Base-by-base conservation (phyloP, 2,329 filamentous ascomycete species). In the Thermothelomyces thermophilus region DNA sequence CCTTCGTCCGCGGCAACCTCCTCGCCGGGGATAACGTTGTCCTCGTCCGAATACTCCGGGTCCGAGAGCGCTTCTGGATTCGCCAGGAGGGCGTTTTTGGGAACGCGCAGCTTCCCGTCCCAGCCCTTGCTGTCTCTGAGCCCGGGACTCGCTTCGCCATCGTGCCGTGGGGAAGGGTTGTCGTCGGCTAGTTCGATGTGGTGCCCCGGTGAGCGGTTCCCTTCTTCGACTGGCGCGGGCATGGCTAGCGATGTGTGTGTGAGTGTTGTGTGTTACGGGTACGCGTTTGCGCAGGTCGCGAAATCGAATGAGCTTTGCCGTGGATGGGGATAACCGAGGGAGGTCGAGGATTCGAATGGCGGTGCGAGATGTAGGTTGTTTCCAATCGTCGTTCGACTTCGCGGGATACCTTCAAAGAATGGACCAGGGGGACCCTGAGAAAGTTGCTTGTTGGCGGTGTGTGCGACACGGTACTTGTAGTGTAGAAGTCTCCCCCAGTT, bases 31-130 rank as follows among this genome's bases (percentile, higher is more conserved):
- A 86, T 70, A 17, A 84, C 76, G 53, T 84, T 79, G 54, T 83
- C 79, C 10, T 83, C 79, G 57, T 77, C 90, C 14, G 87, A 93
- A 64, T 91, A 89, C 50, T 95, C 90, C 0, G 87, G 82, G 61
- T 96, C 90, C 37, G 86, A 86, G 45, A 95, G 68, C 9, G 86
- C 87, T 63, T 93, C 88, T 2, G 88, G 86, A 62, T 95, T 94
- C 20, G 78, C 73, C 41, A 94, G 71, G 28, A 80, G 72, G 2
- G 82, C 76, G 63, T 79, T 84, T 61, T 83, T 82, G 54, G 86
- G 82, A 44, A 95, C 70, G 34, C 87, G 77, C 52, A 91, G 74
- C 70, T 91, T 91, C 56, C 87, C 87, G 66, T 91, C 87, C 87
- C 87, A 91, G 54, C 87, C 87, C 61, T 78, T 82, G 68, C 77